phyloP scores from a whole-genome alignment of 2,329 filamentous ascomycete species.

The Colletotrichum orbiculare region DNA sequence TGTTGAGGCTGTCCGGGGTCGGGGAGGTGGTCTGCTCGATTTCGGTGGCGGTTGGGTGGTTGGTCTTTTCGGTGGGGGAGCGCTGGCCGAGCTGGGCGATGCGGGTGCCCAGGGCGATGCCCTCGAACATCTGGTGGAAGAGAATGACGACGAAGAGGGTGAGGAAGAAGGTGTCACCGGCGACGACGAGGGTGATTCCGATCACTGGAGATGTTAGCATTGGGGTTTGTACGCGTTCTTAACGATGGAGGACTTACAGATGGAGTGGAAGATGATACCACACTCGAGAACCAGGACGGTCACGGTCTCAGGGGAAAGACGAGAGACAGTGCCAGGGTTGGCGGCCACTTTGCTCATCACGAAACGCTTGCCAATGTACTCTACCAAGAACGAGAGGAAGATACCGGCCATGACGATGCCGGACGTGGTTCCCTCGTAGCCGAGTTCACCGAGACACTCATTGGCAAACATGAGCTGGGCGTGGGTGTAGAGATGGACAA shows the following conservation, averaged over 20 bases:
- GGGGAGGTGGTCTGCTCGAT: conserved; percentile 42
- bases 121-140: conserved; percentile 84
- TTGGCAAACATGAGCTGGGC: conserved; percentile 79
- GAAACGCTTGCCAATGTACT: conserved; percentile 73
- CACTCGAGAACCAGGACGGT: conserved; percentile 77
- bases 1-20: conserved; percentile 17
- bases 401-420: conserved; percentile 80
- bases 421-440: conserved; percentile 76
- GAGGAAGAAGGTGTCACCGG: conserved; percentile 65
- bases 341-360: conserved; percentile 50
- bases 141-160: conserved; percentile 75
- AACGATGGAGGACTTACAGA: conserved; percentile 58
- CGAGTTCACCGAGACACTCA: conserved; percentile 72
- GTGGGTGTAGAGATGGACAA: conserved; percentile 79
- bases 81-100: conserved; percentile 68
- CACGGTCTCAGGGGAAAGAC: conserved; percentile 60
- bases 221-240: background rate
- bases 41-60: conserved; percentile 10
- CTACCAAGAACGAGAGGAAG: conserved; percentile 77
- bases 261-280: conserved; percentile 80
- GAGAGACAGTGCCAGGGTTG: conserved; percentile 39
- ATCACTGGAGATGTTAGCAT: conserved; percentile 59
- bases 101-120: conserved; percentile 77
- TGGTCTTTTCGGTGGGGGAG: conserved; percentile 13
- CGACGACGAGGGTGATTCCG: conserved; percentile 71